These are phyloP conservation scores for Cutaneotrichosporon sp. DNA, from an alignment of 1,284 basidiomycete species.

Conservation along the genomic window DNA sequence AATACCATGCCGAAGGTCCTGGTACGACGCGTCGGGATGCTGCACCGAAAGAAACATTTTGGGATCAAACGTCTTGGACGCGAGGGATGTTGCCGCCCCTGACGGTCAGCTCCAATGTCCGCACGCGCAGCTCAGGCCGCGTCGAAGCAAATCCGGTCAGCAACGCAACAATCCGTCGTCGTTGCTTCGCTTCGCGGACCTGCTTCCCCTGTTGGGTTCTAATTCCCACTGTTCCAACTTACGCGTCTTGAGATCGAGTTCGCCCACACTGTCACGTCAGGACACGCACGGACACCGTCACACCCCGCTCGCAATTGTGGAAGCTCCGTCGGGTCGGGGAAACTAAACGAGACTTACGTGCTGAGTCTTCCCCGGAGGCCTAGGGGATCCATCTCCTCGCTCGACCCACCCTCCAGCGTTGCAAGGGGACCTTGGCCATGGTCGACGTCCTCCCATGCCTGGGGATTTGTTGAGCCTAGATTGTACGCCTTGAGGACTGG, in stretches of 20 bases:
- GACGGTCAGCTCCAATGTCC: constrained; percentile 12
- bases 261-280: constrained; percentile 22
- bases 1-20: constrained; percentile 77
- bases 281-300: background rate
- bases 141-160: too few species aligned
- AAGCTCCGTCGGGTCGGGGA: background rate
- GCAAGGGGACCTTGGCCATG: constrained; percentile 45
- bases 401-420: constrained; percentile 34
- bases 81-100: constrained; percentile 75
- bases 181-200: too few species aligned
- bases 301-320: background rate
- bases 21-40: constrained; percentile 93
- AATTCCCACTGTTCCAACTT: constrained; percentile 17
- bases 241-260: constrained; percentile 44
- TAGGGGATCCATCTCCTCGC: constrained; percentile 47
- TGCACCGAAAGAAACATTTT: constrained; percentile 86
- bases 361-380: constrained; percentile 38
- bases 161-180: too few species aligned
- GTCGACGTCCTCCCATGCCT: constrained; percentile 47
- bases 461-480: constrained; percentile 42
- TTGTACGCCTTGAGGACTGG: constrained; percentile 48
- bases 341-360: constrained; percentile 31
- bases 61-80: constrained; percentile 93
- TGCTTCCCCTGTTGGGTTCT: too few species aligned
- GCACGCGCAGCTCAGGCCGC: too few species aligned